Evolutionary conservation across 192 early-diverging fungal species (phyloP), one percentile per base, ranked within the genome.

Genomic region (Rhizophagus sp.): DNA sequence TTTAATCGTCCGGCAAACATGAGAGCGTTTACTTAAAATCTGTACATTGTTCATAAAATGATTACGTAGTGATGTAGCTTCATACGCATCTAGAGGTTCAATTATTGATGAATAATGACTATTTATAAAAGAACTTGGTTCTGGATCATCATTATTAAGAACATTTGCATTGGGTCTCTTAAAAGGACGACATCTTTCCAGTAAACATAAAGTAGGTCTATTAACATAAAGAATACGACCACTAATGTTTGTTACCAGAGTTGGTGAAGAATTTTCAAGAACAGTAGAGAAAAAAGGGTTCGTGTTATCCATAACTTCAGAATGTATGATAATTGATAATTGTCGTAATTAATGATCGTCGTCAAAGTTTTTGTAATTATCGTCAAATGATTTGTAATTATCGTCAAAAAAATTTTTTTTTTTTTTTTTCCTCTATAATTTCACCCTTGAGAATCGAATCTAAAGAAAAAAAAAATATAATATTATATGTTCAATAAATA

Each of bases 221-320:
- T 66, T 66, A 12, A 66, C 64, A 66, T 66, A 66, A 27, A 66
- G 24, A 66, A 66, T 66, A 15, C 30, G 64, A 15, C 64, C 64
- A 66, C 3, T 25, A n/a, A 66, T 15, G 24, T 66, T 12, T 33
- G 64, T 66, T 30, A 66, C 64, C 30, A 66, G 15, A 66, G 64
- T 66, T 27, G 64, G 64, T 12, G 64, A 25, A 15, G 64, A 25
- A 66, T 66, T 66, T 33, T 66, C 64, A 27, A 66, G 64, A 15
- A 66, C 27, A 30, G 24, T 27, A 33, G 64, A 4, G 7, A 9
- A 57, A 57, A 57, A 57, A 57, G 52, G 22, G 52, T 57, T 57
- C 52, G 52, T 7, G 19, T 22, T 2, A n/a, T 57, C 52, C 52
- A 57, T 22, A 19, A 2, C 22, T 47, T 47, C 44, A 47, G 44